phyloP scores from a whole-genome alignment of 73 alveolate species.

The Paramecium tetraurelia region DNA sequence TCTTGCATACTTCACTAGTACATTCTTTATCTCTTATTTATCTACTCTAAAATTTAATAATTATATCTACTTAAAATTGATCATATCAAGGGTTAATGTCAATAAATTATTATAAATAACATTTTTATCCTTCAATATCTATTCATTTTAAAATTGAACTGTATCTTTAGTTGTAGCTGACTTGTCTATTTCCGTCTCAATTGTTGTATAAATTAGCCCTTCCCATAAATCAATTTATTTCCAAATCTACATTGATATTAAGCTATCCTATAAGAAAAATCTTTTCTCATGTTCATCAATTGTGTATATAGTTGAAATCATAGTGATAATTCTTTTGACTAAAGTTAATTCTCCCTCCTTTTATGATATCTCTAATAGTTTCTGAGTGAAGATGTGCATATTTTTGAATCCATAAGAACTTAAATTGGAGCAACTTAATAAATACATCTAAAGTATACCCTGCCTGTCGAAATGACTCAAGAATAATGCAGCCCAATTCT shows the following conservation, averaged over 20 bases:
- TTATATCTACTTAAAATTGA: constrained; percentile 10
- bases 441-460: neutral
- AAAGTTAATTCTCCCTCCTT: neutral
- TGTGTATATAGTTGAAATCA: constrained; percentile 22
- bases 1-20: neutral
- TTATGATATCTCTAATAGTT: neutral
- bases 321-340: constrained; percentile 17
- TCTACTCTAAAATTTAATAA: neutral
- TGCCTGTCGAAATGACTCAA: constrained; percentile 13
- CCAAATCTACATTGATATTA: constrained; percentile 4
- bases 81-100: neutral
- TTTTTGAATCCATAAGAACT: neutral
- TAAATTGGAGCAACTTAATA: neutral
- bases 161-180: neutral
- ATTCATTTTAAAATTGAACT: neutral
- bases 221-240: constrained; percentile 38
- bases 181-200: constrained; percentile 15
- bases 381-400: neutral
- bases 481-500: neutral
- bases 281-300: constrained; percentile 22
- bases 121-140: constrained; percentile 31
- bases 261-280: constrained; percentile 1
- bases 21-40: constrained; percentile 7
- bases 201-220: constrained; percentile 5
- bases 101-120: neutral